Evolutionary conservation across 352 stramenopile species (phyloP), one percentile per base, ranked within the genome.

Genomic region (Pythium phragmitis): DNA sequence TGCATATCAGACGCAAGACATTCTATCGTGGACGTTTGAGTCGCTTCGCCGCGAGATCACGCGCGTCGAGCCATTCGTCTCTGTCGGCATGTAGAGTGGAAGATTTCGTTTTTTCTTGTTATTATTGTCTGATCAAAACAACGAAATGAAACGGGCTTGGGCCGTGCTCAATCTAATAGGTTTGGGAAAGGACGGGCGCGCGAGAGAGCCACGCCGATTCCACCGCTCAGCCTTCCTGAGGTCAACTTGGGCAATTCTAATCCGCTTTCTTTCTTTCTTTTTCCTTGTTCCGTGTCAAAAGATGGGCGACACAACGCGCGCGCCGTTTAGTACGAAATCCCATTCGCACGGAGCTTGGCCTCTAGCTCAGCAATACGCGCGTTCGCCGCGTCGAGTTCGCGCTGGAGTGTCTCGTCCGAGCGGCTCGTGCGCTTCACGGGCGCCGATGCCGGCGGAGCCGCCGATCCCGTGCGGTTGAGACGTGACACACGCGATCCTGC

Each of bases 1-100:
- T 0, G 84, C 87, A 28, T 98, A 84, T 77, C 92, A 98, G 75
- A 80, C 79, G 4, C 90, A 98, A 45, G 89, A 98, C 50, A 77
- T 98, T 41, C 60, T 97, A 16, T 83, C 77, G 11, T 97, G 88
- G 88, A 63, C 64, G 14, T 97, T 97, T 50, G 62, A 77, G 6
- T 87, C 75, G 23, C 73, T 91, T 9, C 75, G 87, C 2, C 55
- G 53, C 7, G 50, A 72, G 9, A 57, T 70, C 36, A 19, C 67
- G 75, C 53, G 48, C 9, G 33, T 61, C 4, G 48, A 58, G 16
- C 4, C 34, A 4, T 67, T 63, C 47, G 60, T 48, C 1, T 43
- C 45, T 21, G 23, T 54, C 28, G 56, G 16, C 14, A 62, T 57
- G n/a, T 55, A 39, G 34, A 13, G 26, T 36, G 8, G 17, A 2